Conservation (phyloP, 2,329 filamentous ascomycete species). For the Ambrosiella beaveri region DNA sequence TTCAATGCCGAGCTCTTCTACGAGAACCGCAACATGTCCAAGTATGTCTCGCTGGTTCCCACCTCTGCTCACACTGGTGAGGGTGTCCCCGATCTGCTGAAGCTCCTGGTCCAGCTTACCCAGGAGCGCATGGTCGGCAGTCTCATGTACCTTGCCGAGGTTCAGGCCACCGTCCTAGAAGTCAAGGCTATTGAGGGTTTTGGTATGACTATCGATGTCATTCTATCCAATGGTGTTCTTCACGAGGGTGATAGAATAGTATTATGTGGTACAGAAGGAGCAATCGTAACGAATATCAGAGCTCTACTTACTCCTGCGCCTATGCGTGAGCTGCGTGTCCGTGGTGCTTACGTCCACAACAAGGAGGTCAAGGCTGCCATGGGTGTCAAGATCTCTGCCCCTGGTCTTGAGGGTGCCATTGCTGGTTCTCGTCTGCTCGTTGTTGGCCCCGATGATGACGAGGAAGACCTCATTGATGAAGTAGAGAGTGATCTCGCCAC, state of each 20-base stretch:
- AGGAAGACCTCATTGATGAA: constrained; percentile 91
- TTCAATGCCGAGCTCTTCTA: constrained; percentile 97
- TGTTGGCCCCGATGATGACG: constrained; percentile 85
- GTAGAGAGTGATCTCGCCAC: constrained; percentile 89
- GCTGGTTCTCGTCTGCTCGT: constrained; percentile 89
- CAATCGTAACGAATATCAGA: constrained; percentile 87
- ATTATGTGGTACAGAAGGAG: constrained; percentile 88
- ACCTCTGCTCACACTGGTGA: constrained; percentile 98
- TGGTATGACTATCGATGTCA: constrained; percentile 95
- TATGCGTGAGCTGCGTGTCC: constrained; percentile 84
- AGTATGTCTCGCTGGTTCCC: constrained; percentile 85
- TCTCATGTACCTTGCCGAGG: constrained; percentile 95
- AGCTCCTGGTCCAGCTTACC: constrained; percentile 77
- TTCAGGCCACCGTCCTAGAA: constrained; percentile 93
- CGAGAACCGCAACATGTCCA: constrained; percentile 95
- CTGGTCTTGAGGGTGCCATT: constrained; percentile 88
- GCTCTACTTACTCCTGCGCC: constrained; percentile 84
- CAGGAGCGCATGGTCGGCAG: constrained; percentile 96
- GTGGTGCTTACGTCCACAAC: constrained; percentile 94
- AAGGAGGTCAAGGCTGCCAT: constrained; percentile 97
- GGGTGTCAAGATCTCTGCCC: constrained; percentile 96
- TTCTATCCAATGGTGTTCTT: constrained; percentile 88
- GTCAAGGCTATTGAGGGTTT: constrained; percentile 99
- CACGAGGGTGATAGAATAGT: constrained; percentile 89
- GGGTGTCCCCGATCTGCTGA: constrained; percentile 97